Evolutionary conservation across 2,329 filamentous ascomycete species (phyloP).

Genomic region (Acrodontium crateriforme): DNA sequence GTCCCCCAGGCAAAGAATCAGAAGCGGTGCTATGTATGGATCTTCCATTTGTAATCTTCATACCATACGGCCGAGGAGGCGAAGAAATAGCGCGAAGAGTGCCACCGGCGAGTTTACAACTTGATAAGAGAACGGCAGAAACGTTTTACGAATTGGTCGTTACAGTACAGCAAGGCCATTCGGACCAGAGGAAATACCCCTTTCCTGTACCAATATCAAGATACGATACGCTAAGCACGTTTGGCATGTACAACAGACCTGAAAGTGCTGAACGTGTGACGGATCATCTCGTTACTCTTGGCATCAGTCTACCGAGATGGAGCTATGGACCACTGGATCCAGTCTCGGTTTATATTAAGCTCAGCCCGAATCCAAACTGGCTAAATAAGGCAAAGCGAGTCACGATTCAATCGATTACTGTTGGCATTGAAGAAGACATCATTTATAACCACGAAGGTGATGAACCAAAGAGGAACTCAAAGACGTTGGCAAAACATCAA

Average conservation of each 20-base stretch:
- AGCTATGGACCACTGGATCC: slow-evolving; percentile 93
- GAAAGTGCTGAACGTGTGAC: slow-evolving; percentile 74
- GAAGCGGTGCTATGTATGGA: slow-evolving; percentile 94
- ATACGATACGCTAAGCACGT: slow-evolving; percentile 94
- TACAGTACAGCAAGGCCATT: slow-evolving; percentile 79
- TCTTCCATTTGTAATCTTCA: slow-evolving; percentile 91
- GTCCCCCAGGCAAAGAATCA: slow-evolving; percentile 66
- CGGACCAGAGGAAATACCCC: slow-evolving; percentile 74
- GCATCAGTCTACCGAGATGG: slow-evolving; percentile 86
- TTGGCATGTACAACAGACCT: slow-evolving; percentile 98
- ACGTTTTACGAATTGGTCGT: slow-evolving; percentile 96
- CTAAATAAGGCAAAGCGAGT: slow-evolving; percentile 79
- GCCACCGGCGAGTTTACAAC: slow-evolving; percentile 79
- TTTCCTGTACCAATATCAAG: slow-evolving; percentile 84
- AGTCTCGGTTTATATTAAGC: slow-evolving; percentile 88
- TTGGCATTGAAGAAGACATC: slow-evolving; percentile 91
- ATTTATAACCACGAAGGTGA: slow-evolving; percentile 98
- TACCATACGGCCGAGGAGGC: slow-evolving; percentile 82
- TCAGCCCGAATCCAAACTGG: slow-evolving; percentile 87
- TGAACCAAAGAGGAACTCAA: slow-evolving; percentile 80
- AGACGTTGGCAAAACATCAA: slow-evolving; percentile 70
- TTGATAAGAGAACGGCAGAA: slow-evolving; percentile 87
- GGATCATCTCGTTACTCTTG: slow-evolving; percentile 82
- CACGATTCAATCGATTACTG: slow-evolving; percentile 84
- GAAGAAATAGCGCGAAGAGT: slow-evolving; percentile 82